A percentile compares a stretch with the other conserved stretches of the same genome.
Evolutionary conservation across 1,284 basidiomycete genomes (phyloP).

Genomic region (Ceratobasidium theobromae): DNA sequence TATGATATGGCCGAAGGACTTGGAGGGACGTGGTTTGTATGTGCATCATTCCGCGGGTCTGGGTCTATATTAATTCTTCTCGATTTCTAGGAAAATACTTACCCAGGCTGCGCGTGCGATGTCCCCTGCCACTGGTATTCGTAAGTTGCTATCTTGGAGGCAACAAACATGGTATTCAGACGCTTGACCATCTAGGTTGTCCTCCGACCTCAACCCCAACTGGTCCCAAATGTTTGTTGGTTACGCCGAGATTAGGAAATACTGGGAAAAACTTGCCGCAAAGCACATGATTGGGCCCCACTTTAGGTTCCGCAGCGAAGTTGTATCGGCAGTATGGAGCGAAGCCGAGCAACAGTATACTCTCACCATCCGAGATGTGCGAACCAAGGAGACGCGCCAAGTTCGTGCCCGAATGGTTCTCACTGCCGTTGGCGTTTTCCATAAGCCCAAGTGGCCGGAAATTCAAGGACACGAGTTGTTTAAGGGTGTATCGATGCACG

Average conservation of each 20-base stretch:
- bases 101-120: conserved; percentile 38
- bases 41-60: conserved; percentile 34
- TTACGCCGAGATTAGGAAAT: neutral
- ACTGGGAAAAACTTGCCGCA: neutral
- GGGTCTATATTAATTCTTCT: conserved; percentile 4
- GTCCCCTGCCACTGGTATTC: conserved; percentile 32
- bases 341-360: conserved; percentile 7
- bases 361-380: neutral
- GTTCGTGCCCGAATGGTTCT: conserved; percentile 2
- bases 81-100: conserved; percentile 46
- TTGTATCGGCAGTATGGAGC: conserved; percentile 14
- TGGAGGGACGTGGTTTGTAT: conserved; percentile 58
- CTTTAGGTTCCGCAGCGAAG: conserved; percentile 2
- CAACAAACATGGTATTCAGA: conserved; percentile 10
- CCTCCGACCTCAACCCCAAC: conserved; percentile 45
- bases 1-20: conserved; percentile 51
- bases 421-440: conserved; percentile 11
- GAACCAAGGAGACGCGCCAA: neutral
- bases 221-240: conserved; percentile 34
- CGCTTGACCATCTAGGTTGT: no score
- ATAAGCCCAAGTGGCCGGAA: conserved; percentile 3
- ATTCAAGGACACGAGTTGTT: conserved; percentile 17
- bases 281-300: conserved; percentile 4
- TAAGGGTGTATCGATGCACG: neutral
- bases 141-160: conserved; percentile 20